Percentiles rank a stretch among this genome's conserved stretches.
phyloP scores from a whole-genome alignment of 768 basidiomycete genomes.

The Kwoniella dejecticola region DNA sequence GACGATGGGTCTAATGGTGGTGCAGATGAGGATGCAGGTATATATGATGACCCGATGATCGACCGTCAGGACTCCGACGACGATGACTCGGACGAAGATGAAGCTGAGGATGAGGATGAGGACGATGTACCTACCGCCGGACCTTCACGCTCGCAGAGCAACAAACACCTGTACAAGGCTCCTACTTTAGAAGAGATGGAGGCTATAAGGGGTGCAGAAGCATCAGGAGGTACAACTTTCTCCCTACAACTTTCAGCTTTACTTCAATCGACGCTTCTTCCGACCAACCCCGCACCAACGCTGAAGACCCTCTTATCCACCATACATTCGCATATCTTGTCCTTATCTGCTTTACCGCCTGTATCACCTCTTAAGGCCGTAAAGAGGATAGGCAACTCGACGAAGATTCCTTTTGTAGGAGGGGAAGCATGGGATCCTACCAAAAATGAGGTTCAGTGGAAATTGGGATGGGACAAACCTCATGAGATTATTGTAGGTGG shows the following conservation, averaged over 20 bases:
- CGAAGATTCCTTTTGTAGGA: constrained; percentile 62
- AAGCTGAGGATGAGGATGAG: constrained; percentile 24
- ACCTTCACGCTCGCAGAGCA: constrained; percentile 27
- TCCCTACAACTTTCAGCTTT: constrained; percentile 71
- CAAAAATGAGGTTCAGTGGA: constrained; percentile 69
- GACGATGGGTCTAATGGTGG: constrained; percentile 7
- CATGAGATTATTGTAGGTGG: constrained; percentile 75
- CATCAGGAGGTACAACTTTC: constrained; percentile 67
- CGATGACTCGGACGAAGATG: constrained; percentile 21
- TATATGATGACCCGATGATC: constrained; percentile 31
- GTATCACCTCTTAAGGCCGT: constrained; percentile 69
- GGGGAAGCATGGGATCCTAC: constrained; percentile 56
- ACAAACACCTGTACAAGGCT: constrained; percentile 49
- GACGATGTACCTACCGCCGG: constrained; percentile 24
- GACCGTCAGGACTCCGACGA: constrained; percentile 23
- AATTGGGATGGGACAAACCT: constrained; percentile 76
- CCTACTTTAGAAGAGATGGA: constrained; percentile 50
- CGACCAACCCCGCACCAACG: constrained; percentile 52
- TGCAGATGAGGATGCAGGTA: constrained; percentile 4
- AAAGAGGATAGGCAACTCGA: constrained; percentile 63
- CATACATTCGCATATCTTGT: constrained; percentile 68
- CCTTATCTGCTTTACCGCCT: constrained; percentile 63
- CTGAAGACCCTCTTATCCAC: constrained; percentile 67
- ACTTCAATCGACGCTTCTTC: constrained; percentile 45
- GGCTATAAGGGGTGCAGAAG: constrained; percentile 22